These are phyloP conservation scores for Pueraria montana DNA, from an alignment of 306 rosid genomes.

Conservation along the genomic window DNA sequence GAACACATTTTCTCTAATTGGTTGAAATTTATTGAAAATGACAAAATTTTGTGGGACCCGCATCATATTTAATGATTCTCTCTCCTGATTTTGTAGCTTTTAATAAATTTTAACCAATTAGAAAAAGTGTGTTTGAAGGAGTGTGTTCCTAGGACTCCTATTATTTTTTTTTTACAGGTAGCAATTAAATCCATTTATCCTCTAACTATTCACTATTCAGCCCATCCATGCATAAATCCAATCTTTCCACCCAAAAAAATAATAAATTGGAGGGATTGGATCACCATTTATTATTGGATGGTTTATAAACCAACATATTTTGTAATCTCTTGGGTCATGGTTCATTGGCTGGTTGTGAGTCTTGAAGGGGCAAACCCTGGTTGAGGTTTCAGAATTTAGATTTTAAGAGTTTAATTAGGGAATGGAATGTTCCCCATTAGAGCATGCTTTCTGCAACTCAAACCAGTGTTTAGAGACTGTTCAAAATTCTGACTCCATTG, in stretches of 20 bases:
- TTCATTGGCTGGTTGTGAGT: slow-evolving; percentile 1
- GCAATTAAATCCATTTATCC: background rate
- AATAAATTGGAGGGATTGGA: background rate
- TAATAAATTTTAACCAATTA: too few relatives aligned
- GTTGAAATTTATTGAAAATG: too few relatives aligned
- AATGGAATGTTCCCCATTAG: background rate
- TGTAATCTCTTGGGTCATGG: background rate
- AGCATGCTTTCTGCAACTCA: background rate
- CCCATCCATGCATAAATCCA: background rate
- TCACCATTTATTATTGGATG: slow-evolving; percentile 3
- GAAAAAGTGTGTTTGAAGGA: too few relatives aligned
- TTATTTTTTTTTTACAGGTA: background rate
- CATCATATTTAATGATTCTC: too few relatives aligned
- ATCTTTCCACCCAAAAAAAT: background rate
- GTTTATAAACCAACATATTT: background rate
- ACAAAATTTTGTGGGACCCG: too few relatives aligned
- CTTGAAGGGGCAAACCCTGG: background rate
- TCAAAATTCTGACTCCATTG: background rate
- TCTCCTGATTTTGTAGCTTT: too few relatives aligned
- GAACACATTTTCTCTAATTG: too few relatives aligned
- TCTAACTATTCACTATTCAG: too few relatives aligned
- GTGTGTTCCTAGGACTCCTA: too few relatives aligned
- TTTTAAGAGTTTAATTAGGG: background rate
- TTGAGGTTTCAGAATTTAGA: background rate
- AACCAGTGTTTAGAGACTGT: background rate